phyloP scores from a whole-genome alignment of 371 early-diverging fungal species.

The Mortierella sp. region DNA sequence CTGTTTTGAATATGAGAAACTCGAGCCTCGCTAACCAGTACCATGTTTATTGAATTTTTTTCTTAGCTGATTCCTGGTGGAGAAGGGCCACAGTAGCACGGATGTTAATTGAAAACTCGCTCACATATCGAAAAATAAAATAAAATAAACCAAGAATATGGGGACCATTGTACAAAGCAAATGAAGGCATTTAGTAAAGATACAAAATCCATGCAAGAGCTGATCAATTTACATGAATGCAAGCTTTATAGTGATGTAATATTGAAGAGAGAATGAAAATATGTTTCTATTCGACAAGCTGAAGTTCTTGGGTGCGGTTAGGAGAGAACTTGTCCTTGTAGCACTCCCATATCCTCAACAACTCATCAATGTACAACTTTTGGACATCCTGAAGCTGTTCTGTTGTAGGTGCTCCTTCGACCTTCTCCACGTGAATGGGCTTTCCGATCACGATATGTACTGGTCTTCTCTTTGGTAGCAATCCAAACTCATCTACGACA shows the following conservation, averaged over 20 bases:
- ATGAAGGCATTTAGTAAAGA: neutral
- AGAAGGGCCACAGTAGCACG: slow-evolving; percentile 44
- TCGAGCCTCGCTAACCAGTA: neutral
- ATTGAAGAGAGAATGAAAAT: neutral
- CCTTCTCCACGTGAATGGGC: slow-evolving; percentile 72
- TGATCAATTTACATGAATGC: neutral
- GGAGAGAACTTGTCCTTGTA: slow-evolving; percentile 80
- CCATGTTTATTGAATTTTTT: neutral
- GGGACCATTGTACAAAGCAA: neutral
- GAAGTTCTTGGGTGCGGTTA: slow-evolving; percentile 67
- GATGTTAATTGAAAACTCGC: neutral
- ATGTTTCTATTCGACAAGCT: slow-evolving; percentile 62
- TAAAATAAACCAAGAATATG: neutral
- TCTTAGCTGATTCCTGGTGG: slow-evolving; percentile 57
- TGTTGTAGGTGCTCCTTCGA: slow-evolving; percentile 65
- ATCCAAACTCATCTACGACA: slow-evolving; percentile 49
- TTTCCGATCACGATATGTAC: slow-evolving; percentile 65
- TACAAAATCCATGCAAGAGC: neutral
- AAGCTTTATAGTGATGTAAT: neutral
- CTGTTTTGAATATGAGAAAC: neutral
- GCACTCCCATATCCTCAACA: slow-evolving; percentile 72
- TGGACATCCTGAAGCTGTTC: slow-evolving; percentile 77
- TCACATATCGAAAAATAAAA: neutral
- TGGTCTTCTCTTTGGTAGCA: slow-evolving; percentile 53
- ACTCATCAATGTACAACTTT: slow-evolving; percentile 70